phyloP scores from a whole-genome alignment of 331 rosid species.

The Saraca asoca region DNA sequence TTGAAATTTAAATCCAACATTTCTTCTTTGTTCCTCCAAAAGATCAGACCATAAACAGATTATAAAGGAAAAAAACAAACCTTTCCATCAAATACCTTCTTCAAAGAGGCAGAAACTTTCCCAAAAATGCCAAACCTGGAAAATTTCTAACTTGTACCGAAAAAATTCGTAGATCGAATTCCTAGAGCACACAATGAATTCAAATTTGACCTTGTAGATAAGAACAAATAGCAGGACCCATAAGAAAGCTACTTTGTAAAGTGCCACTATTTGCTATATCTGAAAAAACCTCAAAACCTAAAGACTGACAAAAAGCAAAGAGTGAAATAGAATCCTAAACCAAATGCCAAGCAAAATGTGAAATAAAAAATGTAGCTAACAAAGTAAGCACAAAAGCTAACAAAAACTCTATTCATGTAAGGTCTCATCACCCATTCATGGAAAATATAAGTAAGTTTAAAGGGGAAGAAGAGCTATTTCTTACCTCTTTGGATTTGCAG shows the following conservation, averaged over 20 bases:
- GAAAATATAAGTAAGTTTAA: no score
- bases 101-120: conserved; percentile 31
- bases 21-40: conserved; percentile 19
- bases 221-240: conserved; percentile 39
- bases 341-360: conserved; percentile 56
- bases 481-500: no score
- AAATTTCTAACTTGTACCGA: conserved; percentile 31
- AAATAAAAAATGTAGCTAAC: conserved; percentile 39
- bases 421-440: no score
- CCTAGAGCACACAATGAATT: conserved; percentile 39
- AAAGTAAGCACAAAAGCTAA: neutral
- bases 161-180: conserved; percentile 61
- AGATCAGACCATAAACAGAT: conserved; percentile 30
- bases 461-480: no score
- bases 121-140: conserved; percentile 38
- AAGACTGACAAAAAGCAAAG: conserved; percentile 72
- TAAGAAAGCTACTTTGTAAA: conserved; percentile 43
- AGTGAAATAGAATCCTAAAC: conserved; percentile 54
- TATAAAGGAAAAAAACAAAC: conserved; percentile 19
- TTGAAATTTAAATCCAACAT: conserved; percentile 28
- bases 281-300: conserved; percentile 50
- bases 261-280: conserved; percentile 55
- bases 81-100: conserved; percentile 48
- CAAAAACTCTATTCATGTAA: neutral
- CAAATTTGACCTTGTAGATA: conserved; percentile 38